Base-by-base conservation (phyloP, 2,329 filamentous ascomycete species). In the Calonectria honghensis region DNA sequence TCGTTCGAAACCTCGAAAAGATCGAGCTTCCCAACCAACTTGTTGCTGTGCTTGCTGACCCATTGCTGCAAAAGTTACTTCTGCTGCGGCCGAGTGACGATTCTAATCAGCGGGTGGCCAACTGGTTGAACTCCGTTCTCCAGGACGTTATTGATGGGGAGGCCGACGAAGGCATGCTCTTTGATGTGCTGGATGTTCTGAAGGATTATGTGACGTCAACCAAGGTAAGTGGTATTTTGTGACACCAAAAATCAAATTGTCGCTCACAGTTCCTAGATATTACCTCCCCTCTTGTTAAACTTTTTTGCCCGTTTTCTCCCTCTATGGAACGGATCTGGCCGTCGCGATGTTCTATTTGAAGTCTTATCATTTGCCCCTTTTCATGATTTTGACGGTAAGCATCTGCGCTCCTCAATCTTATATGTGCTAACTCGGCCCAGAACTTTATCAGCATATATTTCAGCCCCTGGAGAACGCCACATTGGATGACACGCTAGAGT, bases 11-110 rank as follows among this genome's bases (percentile, higher is more conserved):
- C 72, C 84, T 98, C 11, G 95, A 97, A 78, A 94, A 90, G 77
- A 92, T 98, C 32, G 94, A 97, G 83, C 86, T 96, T 51, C 95
- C 95, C 0, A 96, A 94, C 76, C 95, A 98, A 84, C 88, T 97
- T 2, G 92, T 96, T 51, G 94, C 95, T 6, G 92, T 94, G 5
- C 86, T 97, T 18, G 91, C 90, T 2, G 94, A 97, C 80, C 93
- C 93, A 4, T 87, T 97, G 37, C 89, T 96, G 1, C 95, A 96
- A 82, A 97, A 96, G 81, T 87, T 96, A 31, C 86, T 95, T 41
- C 85, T 94, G n/a, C 85, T 94, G 37, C 89, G 91, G 65, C 90
- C 93, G 2, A 89, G 90, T 45, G 85, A 86, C 20, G 86, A 88
- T 64, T 88, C 87, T 16, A 84, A 87, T 35, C 85, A 86, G 66